Percentiles rank a stretch among this genome's conserved stretches.
phyloP scores from a whole-genome alignment of 179 eudicot species.

The Actinidia polygama region DNA sequence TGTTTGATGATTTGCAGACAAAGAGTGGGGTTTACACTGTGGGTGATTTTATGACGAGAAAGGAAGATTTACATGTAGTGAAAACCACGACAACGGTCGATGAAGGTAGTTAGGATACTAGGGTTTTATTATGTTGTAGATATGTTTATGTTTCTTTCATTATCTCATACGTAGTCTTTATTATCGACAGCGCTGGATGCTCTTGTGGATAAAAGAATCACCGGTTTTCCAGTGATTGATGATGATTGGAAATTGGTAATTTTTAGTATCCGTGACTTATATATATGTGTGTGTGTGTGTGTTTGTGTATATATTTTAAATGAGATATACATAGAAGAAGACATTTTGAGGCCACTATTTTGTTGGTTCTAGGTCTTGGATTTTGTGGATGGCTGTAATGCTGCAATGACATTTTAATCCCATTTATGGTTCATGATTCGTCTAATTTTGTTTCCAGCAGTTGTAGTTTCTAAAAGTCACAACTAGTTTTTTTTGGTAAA shows the following conservation, averaged over 20 bases:
- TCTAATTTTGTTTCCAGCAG: background rate
- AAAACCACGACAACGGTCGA: slow-evolving; percentile 82
- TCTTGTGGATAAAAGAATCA: slow-evolving; percentile 85
- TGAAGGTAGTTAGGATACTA: slow-evolving; percentile 55
- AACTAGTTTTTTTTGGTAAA: too few relatives aligned
- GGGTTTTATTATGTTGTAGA: slow-evolving; percentile 1
- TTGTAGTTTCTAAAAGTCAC: background rate
- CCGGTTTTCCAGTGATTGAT: slow-evolving; percentile 95
- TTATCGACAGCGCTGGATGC: slow-evolving; percentile 67
- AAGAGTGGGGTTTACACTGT: slow-evolving; percentile 69
- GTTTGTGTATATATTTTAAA: background rate
- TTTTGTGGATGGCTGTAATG: background rate
- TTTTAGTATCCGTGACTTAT: background rate
- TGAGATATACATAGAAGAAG: background rate
- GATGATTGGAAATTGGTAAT: slow-evolving; percentile 93
- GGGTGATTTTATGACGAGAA: slow-evolving; percentile 90
- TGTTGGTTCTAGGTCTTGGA: slow-evolving; percentile 10
- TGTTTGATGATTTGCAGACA: slow-evolving; percentile 46
- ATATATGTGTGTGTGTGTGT: too few relatives aligned
- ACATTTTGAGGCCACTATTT: background rate
- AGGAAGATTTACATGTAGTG: slow-evolving; percentile 66
- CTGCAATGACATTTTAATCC: background rate
- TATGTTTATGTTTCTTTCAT: background rate
- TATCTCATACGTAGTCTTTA: slow-evolving; percentile 11
- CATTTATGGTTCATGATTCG: background rate